Conservation (phyloP, 345 rosid genomes). For the Eucalyptus regnans region DNA sequence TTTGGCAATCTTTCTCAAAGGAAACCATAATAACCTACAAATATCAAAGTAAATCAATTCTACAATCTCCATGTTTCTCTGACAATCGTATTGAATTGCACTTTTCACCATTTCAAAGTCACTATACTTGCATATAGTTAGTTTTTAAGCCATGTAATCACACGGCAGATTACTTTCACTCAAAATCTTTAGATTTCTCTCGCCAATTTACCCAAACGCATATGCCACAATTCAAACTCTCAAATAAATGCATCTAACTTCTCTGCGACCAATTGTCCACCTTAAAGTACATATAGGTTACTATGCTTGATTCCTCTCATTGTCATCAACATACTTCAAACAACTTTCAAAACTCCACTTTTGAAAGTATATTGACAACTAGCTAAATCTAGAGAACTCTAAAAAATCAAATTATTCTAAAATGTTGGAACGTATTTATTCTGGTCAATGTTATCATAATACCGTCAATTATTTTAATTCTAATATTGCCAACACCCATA, state of each 20-base stretch:
- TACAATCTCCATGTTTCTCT: background rate
- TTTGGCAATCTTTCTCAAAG: background rate
- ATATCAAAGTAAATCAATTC: background rate
- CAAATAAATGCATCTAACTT: accelerated
- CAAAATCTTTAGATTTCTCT: no score
- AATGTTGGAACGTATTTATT: no score
- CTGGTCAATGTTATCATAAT: accelerated
- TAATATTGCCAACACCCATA: background rate
- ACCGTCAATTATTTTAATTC: background rate
- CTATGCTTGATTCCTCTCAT: accelerated
- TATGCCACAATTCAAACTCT: background rate
- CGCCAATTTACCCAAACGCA: accelerated
- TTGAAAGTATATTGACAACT: accelerated
- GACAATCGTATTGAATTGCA: accelerated
- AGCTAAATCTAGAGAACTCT: accelerated
- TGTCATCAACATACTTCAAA: background rate
- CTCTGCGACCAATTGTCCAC: accelerated
- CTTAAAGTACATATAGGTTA: background rate
- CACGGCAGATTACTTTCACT: accelerated
- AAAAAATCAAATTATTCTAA: no score
- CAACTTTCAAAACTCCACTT: background rate
- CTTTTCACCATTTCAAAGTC: background rate
- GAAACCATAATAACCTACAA: accelerated
- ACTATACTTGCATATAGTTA: no score
- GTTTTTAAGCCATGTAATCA: background rate